Evolutionary conservation across 805 yeast genomes (phyloP).

Genomic region (Nakazawaea ishiwadae): DNA sequence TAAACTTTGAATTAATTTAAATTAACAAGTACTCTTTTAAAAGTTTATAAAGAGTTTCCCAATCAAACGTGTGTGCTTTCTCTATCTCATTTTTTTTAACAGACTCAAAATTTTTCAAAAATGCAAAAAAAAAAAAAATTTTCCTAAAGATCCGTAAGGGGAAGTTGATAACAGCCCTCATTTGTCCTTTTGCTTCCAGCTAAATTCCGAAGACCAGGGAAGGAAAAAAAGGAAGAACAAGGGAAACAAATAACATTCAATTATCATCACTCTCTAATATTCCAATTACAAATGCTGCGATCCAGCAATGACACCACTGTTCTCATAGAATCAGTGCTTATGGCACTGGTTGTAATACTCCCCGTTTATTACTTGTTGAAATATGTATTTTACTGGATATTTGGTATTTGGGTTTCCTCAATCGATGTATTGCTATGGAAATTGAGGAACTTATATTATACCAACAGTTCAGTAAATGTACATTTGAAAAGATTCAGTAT

Average conservation of each 20-base stretch:
- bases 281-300: not conserved
- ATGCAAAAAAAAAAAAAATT: not conserved
- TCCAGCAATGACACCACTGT: not conserved
- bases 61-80: too few species aligned
- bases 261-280: too few species aligned
- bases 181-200: not conserved
- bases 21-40: too few species aligned
- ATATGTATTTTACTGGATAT: constrained; percentile 5
- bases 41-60: too few species aligned
- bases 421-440: constrained; percentile 24
- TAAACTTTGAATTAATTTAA: too few species aligned
- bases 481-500: constrained; percentile 7
- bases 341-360: not conserved
- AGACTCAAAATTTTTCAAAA: constrained; percentile 6
- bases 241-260: too few species aligned
- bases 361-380: constrained; percentile 1
- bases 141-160: not conserved
- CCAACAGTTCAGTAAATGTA: constrained; percentile 10
- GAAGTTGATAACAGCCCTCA: not conserved
- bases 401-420: constrained; percentile 24
- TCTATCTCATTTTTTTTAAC: too few species aligned
- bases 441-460: constrained; percentile 15
- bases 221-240: not conserved
- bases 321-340: not conserved
- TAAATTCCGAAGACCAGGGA: too few species aligned